Evolutionary conservation across 352 stramenopile genomes (phyloP).

Genomic region (Pythium phragmitis): DNA sequence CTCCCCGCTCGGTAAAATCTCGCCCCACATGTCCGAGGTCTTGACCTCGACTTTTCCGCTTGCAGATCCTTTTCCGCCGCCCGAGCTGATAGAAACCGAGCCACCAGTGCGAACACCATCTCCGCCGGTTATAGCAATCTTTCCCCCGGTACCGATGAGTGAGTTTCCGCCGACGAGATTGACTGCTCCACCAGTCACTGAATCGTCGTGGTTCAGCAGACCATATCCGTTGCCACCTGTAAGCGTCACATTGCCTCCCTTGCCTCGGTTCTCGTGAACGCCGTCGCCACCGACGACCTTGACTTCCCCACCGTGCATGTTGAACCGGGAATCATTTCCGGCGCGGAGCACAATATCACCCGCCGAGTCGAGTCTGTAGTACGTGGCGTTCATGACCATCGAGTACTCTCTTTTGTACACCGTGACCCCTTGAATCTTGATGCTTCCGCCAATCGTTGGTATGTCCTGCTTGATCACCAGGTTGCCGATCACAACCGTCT

Average conservation of each 20-base stretch:
- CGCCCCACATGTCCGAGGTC: slow-evolving; percentile 30
- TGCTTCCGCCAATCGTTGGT: slow-evolving; percentile 37
- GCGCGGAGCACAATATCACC: slow-evolving; percentile 56
- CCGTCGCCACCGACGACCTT: slow-evolving; percentile 66
- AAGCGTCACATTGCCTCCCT: slow-evolving; percentile 74
- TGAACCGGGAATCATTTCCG: slow-evolving; percentile 69
- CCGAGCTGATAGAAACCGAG: slow-evolving; percentile 47
- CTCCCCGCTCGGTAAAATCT: slow-evolving; percentile 25
- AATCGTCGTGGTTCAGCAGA: slow-evolving; percentile 64
- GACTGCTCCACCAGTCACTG: slow-evolving; percentile 73
- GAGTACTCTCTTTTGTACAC: slow-evolving; percentile 37
- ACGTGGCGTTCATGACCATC: slow-evolving; percentile 41
- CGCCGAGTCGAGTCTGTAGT: slow-evolving; percentile 39
- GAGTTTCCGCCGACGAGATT: slow-evolving; percentile 66
- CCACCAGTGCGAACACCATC: slow-evolving; percentile 45
- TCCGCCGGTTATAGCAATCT: slow-evolving; percentile 48
- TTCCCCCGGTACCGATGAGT: slow-evolving; percentile 56
- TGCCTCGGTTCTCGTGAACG: slow-evolving; percentile 71
- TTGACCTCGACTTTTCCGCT: slow-evolving; percentile 45
- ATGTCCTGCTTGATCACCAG: slow-evolving; percentile 50
- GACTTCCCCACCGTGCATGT: slow-evolving; percentile 54
- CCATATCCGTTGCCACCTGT: slow-evolving; percentile 68
- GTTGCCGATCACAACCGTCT: slow-evolving; percentile 55
- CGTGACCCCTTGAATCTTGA: slow-evolving; percentile 42
- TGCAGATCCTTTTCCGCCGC: slow-evolving; percentile 33